Evolutionary conservation across 2,329 filamentous ascomycete species (phyloP), one percentile per base, ranked within the genome.

Genomic region (Pestalotiopsis fici): DNA sequence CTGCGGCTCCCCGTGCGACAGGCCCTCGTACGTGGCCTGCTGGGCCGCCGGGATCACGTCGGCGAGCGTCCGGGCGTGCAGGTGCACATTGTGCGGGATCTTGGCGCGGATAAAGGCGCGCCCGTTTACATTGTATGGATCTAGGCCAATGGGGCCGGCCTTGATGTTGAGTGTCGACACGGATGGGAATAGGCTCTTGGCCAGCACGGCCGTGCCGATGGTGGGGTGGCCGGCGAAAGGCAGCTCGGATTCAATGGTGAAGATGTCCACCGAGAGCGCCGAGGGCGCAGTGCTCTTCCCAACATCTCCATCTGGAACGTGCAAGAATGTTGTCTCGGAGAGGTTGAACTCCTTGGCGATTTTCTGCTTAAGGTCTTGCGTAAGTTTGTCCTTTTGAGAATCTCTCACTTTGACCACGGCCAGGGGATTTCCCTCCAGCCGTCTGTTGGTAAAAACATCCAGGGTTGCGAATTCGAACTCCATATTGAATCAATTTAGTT

Each of bases 21-120:
- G 69, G 12, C 73, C 71, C 35, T 66, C 35, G 39, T 65, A 65
- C 54, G 54, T n/a, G 27, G 2, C 60, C 31, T 56, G 50, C 56
- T 50, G 59, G 11, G n/a, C 76, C 64, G 54, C 64, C 31, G 66
- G 74, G 54, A 76, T 23, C 3, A 82, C 69, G 37, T 79, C 71
- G 15, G 75, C 75, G 3, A 87, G 76, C 7, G 77, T 81, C 25
- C 76, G 72, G 6, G 71, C 71, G 78, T 94, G 92, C 66, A 89
- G 74, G 72, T 88, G 91, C 69, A 91, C 83, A 69, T 91, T 83
- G 75, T 93, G 90, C 39, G 92, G 91, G 69, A 95, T 90, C 3
- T 78, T 79, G 18, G 91, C 91, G 64, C 83, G 85, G 4, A 90
- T 87, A 21, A 82, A 67, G 39, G 37, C 18, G 59, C 12, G 35